Conservation (phyloP, 192 early-diverging fungal species). For the Kappamyces sp. region DNA sequence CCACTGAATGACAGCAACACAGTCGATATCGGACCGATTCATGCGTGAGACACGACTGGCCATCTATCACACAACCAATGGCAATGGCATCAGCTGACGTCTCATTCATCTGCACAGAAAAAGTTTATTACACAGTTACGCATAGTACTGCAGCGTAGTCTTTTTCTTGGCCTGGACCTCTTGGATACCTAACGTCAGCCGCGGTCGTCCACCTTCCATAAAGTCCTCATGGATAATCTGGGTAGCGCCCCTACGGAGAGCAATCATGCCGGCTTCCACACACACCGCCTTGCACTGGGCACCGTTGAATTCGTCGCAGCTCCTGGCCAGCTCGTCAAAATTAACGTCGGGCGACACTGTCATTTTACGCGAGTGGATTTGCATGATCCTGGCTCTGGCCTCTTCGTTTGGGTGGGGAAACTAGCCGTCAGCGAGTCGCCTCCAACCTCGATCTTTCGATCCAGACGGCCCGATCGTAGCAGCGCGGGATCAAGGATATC, state of each 20-base stretch:
- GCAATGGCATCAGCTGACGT: too few relatives aligned
- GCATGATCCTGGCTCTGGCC: conserved; percentile 89
- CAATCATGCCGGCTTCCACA: conserved; percentile 98
- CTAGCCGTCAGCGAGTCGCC: neutral
- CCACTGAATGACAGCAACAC: too few relatives aligned
- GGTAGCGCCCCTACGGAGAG: conserved; percentile 78
- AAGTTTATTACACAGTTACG: neutral
- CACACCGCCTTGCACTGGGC: conserved; percentile 99
- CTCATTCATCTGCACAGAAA: too few relatives aligned
- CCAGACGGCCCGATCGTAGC: conserved; percentile 89
- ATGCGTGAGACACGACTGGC: too few relatives aligned
- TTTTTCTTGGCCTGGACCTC: conserved; percentile 99
- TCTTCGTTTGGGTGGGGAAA: conserved; percentile 97
- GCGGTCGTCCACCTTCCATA: conserved; percentile 63
- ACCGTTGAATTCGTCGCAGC: conserved; percentile 98
- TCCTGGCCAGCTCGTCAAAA: conserved; percentile 91
- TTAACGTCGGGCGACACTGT: conserved; percentile 89
- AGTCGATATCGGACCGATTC: too few relatives aligned
- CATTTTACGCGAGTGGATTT: conserved; percentile 99
- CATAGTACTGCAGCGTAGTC: conserved; percentile 63
- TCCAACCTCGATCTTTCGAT: conserved; percentile 82
- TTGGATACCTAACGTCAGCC: conserved; percentile 65
- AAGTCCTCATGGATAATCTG: conserved; percentile 95
- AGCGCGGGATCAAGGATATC: conserved; percentile 95
- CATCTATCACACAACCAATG: too few relatives aligned